A percentile compares a stretch with the other conserved stretches of the same genome.
Evolutionary conservation across 169 alveolate species (phyloP).

Genomic region (Eimeria necatrix): DNA sequence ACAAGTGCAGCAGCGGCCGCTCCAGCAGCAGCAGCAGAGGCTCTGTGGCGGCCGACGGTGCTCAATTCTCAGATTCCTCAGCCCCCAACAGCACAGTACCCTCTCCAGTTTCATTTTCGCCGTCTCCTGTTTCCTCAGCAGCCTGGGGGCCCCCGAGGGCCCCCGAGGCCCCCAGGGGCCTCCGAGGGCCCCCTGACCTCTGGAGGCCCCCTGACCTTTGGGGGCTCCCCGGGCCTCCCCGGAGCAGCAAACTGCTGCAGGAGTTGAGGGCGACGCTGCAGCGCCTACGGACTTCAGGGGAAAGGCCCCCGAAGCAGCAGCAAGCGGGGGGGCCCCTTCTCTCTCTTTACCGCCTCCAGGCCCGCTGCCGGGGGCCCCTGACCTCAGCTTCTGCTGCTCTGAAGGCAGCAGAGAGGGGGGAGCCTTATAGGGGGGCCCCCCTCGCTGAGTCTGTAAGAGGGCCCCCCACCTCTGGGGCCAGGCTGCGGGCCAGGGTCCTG

Average conservation of each 20-base stretch:
- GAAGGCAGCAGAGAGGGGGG: background rate
- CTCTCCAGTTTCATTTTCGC: constrained; percentile 20
- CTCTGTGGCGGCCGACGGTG: background rate
- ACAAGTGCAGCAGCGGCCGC: constrained; percentile 5
- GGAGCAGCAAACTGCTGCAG: background rate
- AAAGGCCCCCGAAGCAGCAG: background rate
- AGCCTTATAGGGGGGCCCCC: background rate
- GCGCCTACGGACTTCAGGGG: background rate
- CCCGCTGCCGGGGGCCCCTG: background rate
- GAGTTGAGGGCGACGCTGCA: background rate
- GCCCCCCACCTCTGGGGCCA: too few species aligned
- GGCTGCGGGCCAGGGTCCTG: too few species aligned
- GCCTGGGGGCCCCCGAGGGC: background rate
- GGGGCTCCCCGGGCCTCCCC: too few species aligned
- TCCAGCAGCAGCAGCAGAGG: constrained; percentile 11
- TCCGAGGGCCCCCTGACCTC: too few species aligned
- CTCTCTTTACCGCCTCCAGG: background rate
- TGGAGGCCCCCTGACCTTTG: too few species aligned
- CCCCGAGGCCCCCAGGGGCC: too few species aligned
- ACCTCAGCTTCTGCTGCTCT: background rate
- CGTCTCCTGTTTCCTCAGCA: background rate
- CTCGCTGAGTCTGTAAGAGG: too few species aligned
- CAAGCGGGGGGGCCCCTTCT: background rate
- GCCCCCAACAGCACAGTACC: background rate
- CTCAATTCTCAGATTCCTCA: background rate